Percentiles rank a stretch among this genome's conserved stretches.
phyloP scores from a whole-genome alignment of 225 moss, liverwort and hornwort genomes.

The Thuidium tamariscinum region DNA sequence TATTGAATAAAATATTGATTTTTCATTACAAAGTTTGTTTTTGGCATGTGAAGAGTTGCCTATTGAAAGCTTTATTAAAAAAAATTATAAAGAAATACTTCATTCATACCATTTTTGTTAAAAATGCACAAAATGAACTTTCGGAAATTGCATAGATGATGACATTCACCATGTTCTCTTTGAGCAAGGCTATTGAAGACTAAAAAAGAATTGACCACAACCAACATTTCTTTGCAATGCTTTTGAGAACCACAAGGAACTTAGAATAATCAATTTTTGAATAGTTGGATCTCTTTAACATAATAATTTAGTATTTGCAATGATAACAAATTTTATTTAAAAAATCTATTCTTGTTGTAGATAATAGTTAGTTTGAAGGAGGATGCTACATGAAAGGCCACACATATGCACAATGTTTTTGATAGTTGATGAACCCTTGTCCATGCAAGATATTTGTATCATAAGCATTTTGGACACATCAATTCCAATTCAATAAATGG shows the following conservation, averaged over 20 bases:
- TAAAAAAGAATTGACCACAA: fast-evolving
- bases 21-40: fast-evolving
- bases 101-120: neutral
- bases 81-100: neutral
- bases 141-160: neutral
- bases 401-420: neutral
- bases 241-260: neutral
- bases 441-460: neutral
- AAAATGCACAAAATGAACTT: neutral
- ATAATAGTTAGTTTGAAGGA: no score
- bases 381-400: fast-evolving
- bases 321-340: no score
- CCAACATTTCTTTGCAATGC: neutral
- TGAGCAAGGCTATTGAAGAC: neutral
- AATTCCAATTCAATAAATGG: neutral
- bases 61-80: no score
- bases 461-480: no score
- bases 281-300: neutral
- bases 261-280: neutral
- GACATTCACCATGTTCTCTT: no score
- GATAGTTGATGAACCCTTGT: fast-evolving
- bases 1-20: neutral
- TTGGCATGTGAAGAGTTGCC: no score
- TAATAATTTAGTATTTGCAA: no score
- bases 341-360: neutral